Base-by-base conservation (phyloP, 1,284 basidiomycete genomes). In the Flammula alnicola region DNA sequence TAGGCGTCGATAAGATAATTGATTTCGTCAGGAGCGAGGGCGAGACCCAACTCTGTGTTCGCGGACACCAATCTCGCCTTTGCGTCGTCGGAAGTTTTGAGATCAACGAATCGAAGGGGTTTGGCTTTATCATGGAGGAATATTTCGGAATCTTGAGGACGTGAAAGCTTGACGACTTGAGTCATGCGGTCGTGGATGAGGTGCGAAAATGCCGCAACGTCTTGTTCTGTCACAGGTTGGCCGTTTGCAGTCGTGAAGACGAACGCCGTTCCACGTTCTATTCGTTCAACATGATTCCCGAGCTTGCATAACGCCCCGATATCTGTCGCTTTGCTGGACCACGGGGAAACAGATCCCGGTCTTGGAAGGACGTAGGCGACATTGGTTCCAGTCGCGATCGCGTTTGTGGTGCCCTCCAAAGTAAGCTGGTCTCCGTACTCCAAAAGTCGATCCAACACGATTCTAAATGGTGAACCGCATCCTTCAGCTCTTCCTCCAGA, bases 241-340 rank as follows among this genome's bases (percentile, higher is more conserved):
- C 72, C 70, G 23, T 71, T 64, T 12, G 68, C 56, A 4, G 81
- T 76, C n/a, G 71, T 72, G 69, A 98, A 75, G 47, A 87, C 74
- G 68, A 85, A 95, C 4, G 83, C 83, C 14, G 87, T 68, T 3
- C 95, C 94, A 19, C 95, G 85, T 68, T 98, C 96, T 50, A 98
- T 72, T 37, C 96, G 82, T 56, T 86, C 78, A 43, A 98, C 75
- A 51, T 85, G 74, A 4, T 73, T 65, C 7, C 77, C 81, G 5
- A 98, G 81, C 42, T 86, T 88, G 72, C 96, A 98, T 55, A 95
- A 84, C 17, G 75, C 72, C n/a, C 93, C 83, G 52, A 98, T 98
- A 65, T 98, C 95, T 2, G 95, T 97, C 2, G 96, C 96, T 71
- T 98, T 98, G 72, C 91, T 95, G 6, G 95, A 97, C 96, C 96